Evolutionary conservation across 2,329 filamentous ascomycete species (phyloP).

Genomic region (Stagonosporopsis cucurbitacearum): DNA sequence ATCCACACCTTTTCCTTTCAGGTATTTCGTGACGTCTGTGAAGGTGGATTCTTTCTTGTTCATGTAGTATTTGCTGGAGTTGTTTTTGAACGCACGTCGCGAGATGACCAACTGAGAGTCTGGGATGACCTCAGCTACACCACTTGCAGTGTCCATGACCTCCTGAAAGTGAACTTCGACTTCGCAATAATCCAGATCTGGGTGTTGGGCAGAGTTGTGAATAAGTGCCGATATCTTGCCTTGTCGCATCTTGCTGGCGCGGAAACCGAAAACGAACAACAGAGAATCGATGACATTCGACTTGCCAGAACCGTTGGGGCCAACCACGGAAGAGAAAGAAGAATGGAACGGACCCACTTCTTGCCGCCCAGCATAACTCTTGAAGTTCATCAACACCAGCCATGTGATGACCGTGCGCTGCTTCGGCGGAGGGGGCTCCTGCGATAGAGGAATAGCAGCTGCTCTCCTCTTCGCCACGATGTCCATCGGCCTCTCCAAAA

Average conservation of each 20-base stretch:
- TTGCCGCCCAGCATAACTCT: constrained; percentile 95
- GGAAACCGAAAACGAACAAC: constrained; percentile 98
- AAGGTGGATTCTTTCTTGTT: constrained; percentile 90
- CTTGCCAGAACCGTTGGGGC: constrained; percentile 96
- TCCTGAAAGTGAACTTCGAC: constrained; percentile 97
- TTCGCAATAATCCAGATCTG: constrained; percentile 88
- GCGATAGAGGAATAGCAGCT: constrained; percentile 63
- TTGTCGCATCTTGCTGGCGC: constrained; percentile 98
- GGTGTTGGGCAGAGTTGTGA: constrained; percentile 90
- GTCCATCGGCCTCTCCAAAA: constrained; percentile 89
- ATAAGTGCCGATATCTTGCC: constrained; percentile 98
- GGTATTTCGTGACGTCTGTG: constrained; percentile 84
- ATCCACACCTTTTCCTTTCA: constrained; percentile 89
- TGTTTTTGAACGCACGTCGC: constrained; percentile 94
- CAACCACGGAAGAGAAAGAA: constrained; percentile 97
- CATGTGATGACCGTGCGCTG: constrained; percentile 91
- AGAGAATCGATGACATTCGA: constrained; percentile 99
- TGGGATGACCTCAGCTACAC: constrained; percentile 77
- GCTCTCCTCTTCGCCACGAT: constrained; percentile 88
- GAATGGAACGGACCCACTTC: constrained; percentile 96
- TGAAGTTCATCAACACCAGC: constrained; percentile 94
- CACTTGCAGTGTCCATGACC: constrained; percentile 84
- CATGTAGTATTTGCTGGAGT: constrained; percentile 98
- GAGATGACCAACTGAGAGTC: constrained; percentile 88
- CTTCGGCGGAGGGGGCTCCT: constrained; percentile 79